phyloP scores from a whole-genome alignment of 345 rosid species.

The Camelina neglecta region DNA sequence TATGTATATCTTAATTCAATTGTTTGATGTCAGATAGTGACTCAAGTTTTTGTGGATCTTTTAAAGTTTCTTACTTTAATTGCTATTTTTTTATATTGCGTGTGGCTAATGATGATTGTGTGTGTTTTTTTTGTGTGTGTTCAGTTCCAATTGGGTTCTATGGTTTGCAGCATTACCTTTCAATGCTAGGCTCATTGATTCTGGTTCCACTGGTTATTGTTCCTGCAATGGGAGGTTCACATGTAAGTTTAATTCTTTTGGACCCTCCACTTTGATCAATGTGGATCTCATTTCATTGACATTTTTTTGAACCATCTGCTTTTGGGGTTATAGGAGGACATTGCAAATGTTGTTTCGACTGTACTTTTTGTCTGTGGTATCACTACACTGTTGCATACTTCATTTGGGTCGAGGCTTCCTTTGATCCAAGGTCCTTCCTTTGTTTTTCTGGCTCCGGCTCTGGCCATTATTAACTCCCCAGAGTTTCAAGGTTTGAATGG shows the following conservation, averaged over 20 bases:
- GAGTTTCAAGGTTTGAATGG: conserved; percentile 90
- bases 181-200: conserved; percentile 86
- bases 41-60: conserved; percentile 10
- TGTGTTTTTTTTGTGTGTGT: conserved; percentile 18
- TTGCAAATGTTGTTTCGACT: conserved; percentile 80
- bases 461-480: conserved; percentile 85
- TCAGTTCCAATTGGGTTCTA: conserved; percentile 94
- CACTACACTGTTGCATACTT: conserved; percentile 85
- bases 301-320: not conserved
- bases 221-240: conserved; percentile 98
- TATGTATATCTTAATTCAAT: conserved; percentile 18
- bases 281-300: conserved; percentile 13
- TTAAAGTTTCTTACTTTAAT: conserved; percentile 22
- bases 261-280: conserved; percentile 1
- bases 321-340: conserved; percentile 73
- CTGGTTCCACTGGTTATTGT: conserved; percentile 91
- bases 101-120: conserved; percentile 11
- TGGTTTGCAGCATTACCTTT: conserved; percentile 94
- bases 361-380: conserved; percentile 89
- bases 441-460: conserved; percentile 88
- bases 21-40: conserved; percentile 34
- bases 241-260: conserved; percentile 61
- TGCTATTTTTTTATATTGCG: conserved; percentile 1
- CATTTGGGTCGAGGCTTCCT: conserved; percentile 93
- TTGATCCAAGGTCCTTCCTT: conserved; percentile 94